Conservation (phyloP, 306 rosid genomes). For the Begonia loranthoides region DNA sequence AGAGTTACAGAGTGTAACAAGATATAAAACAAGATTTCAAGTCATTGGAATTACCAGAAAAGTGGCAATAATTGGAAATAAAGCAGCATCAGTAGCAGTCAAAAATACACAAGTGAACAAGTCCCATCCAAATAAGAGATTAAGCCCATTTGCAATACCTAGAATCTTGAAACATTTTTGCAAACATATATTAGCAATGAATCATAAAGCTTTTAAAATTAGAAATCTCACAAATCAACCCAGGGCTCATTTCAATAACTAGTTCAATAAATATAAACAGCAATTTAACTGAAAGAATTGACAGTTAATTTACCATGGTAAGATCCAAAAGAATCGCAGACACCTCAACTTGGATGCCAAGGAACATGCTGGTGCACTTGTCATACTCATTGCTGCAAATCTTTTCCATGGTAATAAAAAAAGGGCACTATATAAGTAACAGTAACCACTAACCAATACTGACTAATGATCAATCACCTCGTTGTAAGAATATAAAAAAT, state of each 20-base stretch:
- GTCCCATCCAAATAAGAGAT: conserved; percentile 90
- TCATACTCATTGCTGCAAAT: conserved; percentile 82
- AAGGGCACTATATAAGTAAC: conserved; percentile 5
- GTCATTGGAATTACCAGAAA: conserved; percentile 49
- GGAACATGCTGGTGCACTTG: conserved; percentile 55
- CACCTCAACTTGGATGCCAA: conserved; percentile 81
- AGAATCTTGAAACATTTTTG: conserved; percentile 43
- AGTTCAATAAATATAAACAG: background rate
- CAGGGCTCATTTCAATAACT: background rate
- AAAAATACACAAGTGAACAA: conserved; percentile 79
- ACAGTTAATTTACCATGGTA: conserved; percentile 47
- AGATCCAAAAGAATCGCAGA: conserved; percentile 78
- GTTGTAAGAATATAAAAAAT: background rate
- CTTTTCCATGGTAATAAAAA: conserved; percentile 26
- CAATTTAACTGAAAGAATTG: too few relatives aligned
- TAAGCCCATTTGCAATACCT: conserved; percentile 83
- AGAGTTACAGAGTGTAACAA: background rate
- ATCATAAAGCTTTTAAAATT: background rate
- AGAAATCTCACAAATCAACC: background rate
- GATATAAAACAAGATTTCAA: background rate
- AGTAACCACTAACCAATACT: background rate
- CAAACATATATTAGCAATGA: background rate
- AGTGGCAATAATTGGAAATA: conserved; percentile 49
- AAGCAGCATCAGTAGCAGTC: conserved; percentile 52
- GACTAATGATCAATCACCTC: background rate